Conservation (phyloP, 2,329 filamentous ascomycete genomes). For the Microdochium trichocladiopsis region DNA sequence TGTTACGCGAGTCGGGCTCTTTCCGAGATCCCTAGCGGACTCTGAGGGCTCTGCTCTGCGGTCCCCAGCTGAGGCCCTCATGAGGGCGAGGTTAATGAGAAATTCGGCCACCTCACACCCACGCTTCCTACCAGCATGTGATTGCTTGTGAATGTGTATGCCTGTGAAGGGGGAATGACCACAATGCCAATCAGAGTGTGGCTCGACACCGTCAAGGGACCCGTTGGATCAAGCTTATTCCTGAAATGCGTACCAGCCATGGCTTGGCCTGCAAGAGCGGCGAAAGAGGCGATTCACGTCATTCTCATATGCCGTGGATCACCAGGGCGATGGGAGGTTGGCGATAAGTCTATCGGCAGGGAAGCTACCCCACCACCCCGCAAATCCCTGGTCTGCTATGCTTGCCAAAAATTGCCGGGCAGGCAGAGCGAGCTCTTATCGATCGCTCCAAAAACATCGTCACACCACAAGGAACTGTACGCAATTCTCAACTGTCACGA, state of each 20-base stretch:
- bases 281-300: too few species aligned
- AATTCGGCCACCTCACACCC: constrained; percentile 15
- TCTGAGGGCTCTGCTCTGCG: constrained; percentile 1
- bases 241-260: too few species aligned
- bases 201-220: too few species aligned
- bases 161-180: too few species aligned
- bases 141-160: too few species aligned
- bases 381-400: not conserved
- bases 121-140: not conserved
- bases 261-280: too few species aligned
- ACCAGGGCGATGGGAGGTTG: not conserved
- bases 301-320: not conserved
- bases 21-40: not conserved
- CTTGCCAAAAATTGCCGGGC: not conserved
- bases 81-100: constrained; percentile 17
- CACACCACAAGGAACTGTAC: not conserved
- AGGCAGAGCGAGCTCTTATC: not conserved
- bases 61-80: constrained; percentile 11
- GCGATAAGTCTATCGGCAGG: not conserved
- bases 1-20: not conserved
- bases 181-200: too few species aligned
- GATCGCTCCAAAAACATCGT: not conserved
- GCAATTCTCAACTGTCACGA: not conserved
- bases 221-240: too few species aligned
- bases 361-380: constrained; percentile 2